A percentile compares a stretch with the other conserved stretches of the same genome.
Conservation (phyloP, 2,329 filamentous ascomycete species). For the Nothopassalora personata region DNA sequence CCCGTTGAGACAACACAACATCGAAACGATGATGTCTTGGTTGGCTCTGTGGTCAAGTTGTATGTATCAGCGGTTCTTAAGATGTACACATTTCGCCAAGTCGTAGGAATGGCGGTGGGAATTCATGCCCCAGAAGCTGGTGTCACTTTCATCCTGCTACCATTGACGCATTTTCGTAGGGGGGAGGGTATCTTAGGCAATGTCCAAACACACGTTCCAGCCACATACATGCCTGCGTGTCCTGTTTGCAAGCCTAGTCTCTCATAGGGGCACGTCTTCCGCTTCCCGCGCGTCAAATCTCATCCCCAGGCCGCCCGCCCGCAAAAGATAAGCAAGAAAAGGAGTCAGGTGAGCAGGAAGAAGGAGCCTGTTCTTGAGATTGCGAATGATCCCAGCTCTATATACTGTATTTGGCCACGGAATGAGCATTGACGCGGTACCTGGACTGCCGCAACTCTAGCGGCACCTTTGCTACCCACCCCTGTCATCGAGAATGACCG, state of each 20-base stretch:
- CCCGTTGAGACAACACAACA: not conserved
- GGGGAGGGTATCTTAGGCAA: not conserved
- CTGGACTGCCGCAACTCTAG: slow-evolving; percentile 1
- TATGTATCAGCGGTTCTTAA: not conserved
- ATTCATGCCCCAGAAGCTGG: not conserved
- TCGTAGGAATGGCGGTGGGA: not conserved
- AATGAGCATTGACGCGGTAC: not conserved
- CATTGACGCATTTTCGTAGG: not conserved
- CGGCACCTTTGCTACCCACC: not conserved
- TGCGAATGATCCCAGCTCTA: not conserved
- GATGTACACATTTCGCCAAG: no score
- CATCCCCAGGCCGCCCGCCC: not conserved
- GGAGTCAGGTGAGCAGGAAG: not conserved
- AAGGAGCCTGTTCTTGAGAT: not conserved
- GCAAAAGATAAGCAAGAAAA: not conserved
- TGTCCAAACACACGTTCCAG: not conserved
- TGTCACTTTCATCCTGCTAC: not conserved
- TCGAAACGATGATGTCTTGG: not conserved
- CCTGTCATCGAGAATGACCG: not conserved
- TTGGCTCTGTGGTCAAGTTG: not conserved
- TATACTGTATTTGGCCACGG: not conserved
- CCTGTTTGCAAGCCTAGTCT: not conserved
- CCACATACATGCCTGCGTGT: not conserved
- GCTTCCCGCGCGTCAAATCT: not conserved
- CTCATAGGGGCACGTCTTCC: not conserved